phyloP scores from a whole-genome alignment of 768 basidiomycete species.

The Lactarius quietus region DNA sequence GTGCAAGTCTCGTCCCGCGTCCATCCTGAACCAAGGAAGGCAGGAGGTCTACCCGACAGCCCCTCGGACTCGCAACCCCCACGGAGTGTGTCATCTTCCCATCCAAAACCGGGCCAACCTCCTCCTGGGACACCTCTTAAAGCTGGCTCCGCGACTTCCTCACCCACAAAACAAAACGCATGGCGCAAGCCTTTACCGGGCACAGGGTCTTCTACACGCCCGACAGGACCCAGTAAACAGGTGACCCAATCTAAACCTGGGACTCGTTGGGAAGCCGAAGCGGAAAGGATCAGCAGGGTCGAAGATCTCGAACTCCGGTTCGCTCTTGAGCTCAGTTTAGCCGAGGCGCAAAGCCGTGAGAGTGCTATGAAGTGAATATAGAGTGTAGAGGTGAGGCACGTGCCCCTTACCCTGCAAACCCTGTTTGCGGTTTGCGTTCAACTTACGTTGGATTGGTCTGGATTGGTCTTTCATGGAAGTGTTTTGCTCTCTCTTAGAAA shows the following conservation, averaged over 20 bases:
- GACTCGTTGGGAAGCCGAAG: slow-evolving; percentile 10
- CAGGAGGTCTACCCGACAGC: slow-evolving; percentile 33
- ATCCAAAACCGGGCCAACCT: slow-evolving; percentile 19
- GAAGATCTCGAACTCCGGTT: slow-evolving; percentile 26
- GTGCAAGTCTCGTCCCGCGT: slow-evolving; percentile 50
- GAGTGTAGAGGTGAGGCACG: slow-evolving; percentile 1
- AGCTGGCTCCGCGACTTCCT: slow-evolving; percentile 20
- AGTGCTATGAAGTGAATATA: background rate
- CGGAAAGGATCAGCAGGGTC: slow-evolving; percentile 10
- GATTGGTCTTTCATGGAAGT: slow-evolving; percentile 1
- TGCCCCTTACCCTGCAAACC: background rate
- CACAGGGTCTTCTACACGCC: slow-evolving; percentile 21
- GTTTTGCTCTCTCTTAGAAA: background rate
- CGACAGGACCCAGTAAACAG: background rate
- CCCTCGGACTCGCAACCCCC: slow-evolving; percentile 30
- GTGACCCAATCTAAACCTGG: no score
- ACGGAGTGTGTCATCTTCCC: slow-evolving; percentile 17
- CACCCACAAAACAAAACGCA: slow-evolving; percentile 30
- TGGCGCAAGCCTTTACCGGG: slow-evolving; percentile 33
- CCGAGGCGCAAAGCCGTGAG: slow-evolving; percentile 22
- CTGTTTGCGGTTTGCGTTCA: background rate
- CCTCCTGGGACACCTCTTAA: slow-evolving; percentile 26
- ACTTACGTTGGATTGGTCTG: background rate
- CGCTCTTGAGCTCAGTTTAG: slow-evolving; percentile 26
- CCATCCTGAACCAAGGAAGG: slow-evolving; percentile 53